phyloP scores from a whole-genome alignment of 2,329 filamentous ascomycete species.

The Colletotrichum karsti region DNA sequence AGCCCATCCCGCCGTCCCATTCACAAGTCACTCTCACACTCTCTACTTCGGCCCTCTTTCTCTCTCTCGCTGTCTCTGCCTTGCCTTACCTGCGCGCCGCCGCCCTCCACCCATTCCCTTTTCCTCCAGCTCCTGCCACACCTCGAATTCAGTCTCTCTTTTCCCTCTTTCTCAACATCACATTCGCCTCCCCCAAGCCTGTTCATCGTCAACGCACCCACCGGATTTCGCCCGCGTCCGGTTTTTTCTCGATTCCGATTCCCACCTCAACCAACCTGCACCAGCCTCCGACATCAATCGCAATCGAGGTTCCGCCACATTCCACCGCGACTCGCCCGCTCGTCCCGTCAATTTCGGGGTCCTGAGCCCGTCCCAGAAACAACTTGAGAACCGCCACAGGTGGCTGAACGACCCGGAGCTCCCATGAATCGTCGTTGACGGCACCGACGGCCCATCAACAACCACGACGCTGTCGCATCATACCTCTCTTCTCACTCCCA shows the following conservation, averaged over 20 bases:
- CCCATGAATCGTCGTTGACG: slow-evolving; percentile 25
- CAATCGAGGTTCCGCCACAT: slow-evolving; percentile 22
- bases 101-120: slow-evolving; percentile 27
- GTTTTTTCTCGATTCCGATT: neutral
- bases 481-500: neutral
- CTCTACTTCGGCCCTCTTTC: slow-evolving; percentile 5
- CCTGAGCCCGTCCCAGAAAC: slow-evolving; percentile 15
- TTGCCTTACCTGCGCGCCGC: slow-evolving; percentile 17
- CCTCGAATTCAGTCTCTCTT: slow-evolving; percentile 22
- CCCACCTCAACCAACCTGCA: neutral
- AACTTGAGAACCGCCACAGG: slow-evolving; percentile 26
- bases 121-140: slow-evolving; percentile 29
- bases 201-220: neutral
- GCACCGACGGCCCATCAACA: no score
- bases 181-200: slow-evolving; percentile 4
- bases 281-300: slow-evolving; percentile 17
- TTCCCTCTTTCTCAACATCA: slow-evolving; percentile 22
- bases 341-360: slow-evolving; percentile 28
- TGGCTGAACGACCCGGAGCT: slow-evolving; percentile 28
- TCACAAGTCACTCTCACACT: slow-evolving; percentile 5
- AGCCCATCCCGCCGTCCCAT: neutral
- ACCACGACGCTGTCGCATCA: slow-evolving; percentile 19
- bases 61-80: slow-evolving; percentile 13
- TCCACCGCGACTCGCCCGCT: slow-evolving; percentile 26
- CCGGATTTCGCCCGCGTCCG: neutral